Evolutionary conservation across 306 rosid species (phyloP).

Genomic region (Amphicarpaea edgeworthii): DNA sequence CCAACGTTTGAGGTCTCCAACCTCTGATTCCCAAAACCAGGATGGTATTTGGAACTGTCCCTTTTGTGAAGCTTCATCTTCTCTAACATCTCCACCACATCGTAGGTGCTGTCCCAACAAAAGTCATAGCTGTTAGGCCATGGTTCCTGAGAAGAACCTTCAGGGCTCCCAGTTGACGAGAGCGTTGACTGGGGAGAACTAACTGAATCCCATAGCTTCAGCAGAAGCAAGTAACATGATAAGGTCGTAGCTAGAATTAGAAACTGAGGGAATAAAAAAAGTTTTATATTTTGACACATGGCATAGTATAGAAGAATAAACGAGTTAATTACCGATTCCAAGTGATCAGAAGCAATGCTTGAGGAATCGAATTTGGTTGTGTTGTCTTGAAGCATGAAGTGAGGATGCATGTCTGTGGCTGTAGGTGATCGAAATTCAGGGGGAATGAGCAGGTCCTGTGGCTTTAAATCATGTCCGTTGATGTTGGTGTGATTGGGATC

Average conservation of each 20-base stretch:
- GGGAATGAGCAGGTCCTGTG: neutral
- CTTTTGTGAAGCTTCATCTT: slow-evolving; percentile 49
- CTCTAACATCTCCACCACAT: slow-evolving; percentile 51
- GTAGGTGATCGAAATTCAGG: slow-evolving; percentile 10
- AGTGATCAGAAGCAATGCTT: slow-evolving; percentile 41
- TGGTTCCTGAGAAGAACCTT: slow-evolving; percentile 56
- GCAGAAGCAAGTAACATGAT: neutral
- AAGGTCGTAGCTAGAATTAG: no score
- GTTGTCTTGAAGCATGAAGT: slow-evolving; percentile 58
- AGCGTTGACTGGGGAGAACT: slow-evolving; percentile 61
- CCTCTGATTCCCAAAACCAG: slow-evolving; percentile 26
- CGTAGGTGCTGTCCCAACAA: slow-evolving; percentile 31
- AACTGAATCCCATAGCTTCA: slow-evolving; percentile 58
- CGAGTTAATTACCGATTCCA: slow-evolving; percentile 48
- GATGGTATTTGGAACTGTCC: slow-evolving; percentile 21
- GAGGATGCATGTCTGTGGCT: slow-evolving; percentile 53
- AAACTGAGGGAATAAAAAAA: neutral
- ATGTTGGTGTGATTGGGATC: slow-evolving; percentile 8
- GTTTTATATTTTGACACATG: neutral
- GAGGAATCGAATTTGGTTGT: slow-evolving; percentile 27
- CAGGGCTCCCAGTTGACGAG: slow-evolving; percentile 60
- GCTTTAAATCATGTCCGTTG: slow-evolving; percentile 5
- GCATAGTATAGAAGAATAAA: neutral
- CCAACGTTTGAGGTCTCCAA: slow-evolving; percentile 24
- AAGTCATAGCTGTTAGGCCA: slow-evolving; percentile 44